Conservation (phyloP, 2,329 filamentous ascomycete genomes). For the Metarhizium humberi region DNA sequence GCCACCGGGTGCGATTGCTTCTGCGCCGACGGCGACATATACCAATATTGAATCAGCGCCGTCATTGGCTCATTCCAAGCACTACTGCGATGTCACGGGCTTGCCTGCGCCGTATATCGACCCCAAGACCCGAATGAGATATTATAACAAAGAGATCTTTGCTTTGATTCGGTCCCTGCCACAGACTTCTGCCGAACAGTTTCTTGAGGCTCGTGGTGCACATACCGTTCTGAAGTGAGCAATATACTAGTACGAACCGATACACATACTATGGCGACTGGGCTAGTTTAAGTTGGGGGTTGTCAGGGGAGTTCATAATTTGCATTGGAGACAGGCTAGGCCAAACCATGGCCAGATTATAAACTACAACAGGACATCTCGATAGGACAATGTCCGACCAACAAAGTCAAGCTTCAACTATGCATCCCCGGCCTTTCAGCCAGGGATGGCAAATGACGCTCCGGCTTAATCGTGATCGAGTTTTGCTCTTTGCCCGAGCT, state of each 20-base stretch:
- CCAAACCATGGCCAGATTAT: background rate
- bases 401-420: constrained; percentile 96
- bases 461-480: constrained; percentile 96
- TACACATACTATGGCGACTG: background rate
- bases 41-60: constrained; percentile 95
- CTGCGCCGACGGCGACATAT: constrained; percentile 71
- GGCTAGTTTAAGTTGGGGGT: background rate
- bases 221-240: constrained; percentile 83
- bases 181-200: constrained; percentile 77
- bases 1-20: constrained; percentile 16
- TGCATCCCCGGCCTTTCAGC: constrained; percentile 71
- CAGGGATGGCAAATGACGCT: constrained; percentile 78
- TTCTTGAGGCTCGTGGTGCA: constrained; percentile 80
- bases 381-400: constrained; percentile 56
- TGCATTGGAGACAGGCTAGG: background rate
- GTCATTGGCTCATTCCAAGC: constrained; percentile 72
- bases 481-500: constrained; percentile 62
- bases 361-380: constrained; percentile 1
- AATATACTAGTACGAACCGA: background rate
- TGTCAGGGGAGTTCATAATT: background rate
- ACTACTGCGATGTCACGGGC: constrained; percentile 94
- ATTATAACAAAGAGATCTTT: constrained; percentile 91
- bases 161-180: constrained; percentile 69
- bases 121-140: constrained; percentile 86
- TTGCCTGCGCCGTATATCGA: constrained; percentile 86